Evolutionary conservation across 495 filamentous ascomycete genomes (phyloP), one percentile per base, ranked within the genome.

Genomic region (Arthonia radiata): DNA sequence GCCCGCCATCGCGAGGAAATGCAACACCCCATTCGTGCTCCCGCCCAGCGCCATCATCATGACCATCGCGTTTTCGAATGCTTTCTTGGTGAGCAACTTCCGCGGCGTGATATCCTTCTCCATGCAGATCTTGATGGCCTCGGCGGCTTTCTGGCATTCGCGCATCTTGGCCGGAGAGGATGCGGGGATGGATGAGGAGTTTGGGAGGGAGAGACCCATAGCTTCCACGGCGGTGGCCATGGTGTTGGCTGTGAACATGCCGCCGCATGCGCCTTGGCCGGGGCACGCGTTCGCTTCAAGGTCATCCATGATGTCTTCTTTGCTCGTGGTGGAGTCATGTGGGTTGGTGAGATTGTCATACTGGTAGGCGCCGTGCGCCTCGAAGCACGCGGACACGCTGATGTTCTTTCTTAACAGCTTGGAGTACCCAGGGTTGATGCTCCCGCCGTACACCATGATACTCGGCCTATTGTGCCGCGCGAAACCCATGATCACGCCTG

Each of bases 191-290:
- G 77, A 83, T 0, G 80, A 90, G 1, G 79, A 91, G 6, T 83
- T 83, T 0, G 86, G 83, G 10, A 93, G 57, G 2, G 67, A 68
- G 13, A 97, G 59, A 28, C 86, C 86, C 78, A 97, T 90, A 5
- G 80, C 75, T 47, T 97, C 86, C 35, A 97, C 80, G 9, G 81
- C 81, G 0, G 81, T 89, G 4, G 79, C 76, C 82, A 97, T 91
- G 2, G 86, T 93, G 47, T 97, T 97, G 30, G 86, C 86, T 2
- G 86, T 97, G 48, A 75, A 97, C 67, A 71, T 97, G 26, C 86
- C 86, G 35, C 86, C 86, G 39, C 86, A 97, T n/a, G 81, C 82
- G 17, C 83, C 83, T 9, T 76, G 68, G 9, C 77, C 80, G 14
- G 86, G 86, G 46, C 86, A 93, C 3, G 83, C 69, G 36, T 92